Evolutionary conservation across 768 basidiomycete genomes (phyloP).

Genomic region (Rhodosporidiobolus sp.): DNA sequence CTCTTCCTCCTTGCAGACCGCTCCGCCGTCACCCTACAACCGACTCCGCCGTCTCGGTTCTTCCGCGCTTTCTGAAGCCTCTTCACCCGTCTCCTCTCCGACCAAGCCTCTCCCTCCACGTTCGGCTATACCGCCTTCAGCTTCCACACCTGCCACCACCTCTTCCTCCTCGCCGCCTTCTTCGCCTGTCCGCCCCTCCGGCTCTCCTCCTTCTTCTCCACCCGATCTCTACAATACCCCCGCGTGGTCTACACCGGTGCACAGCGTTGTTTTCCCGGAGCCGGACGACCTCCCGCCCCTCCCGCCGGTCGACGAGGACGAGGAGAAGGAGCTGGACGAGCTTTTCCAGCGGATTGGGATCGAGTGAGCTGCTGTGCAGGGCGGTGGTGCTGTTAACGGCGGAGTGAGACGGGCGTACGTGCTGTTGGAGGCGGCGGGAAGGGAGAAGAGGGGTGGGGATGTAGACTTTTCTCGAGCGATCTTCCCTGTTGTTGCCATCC

Average conservation of each 20-base stretch:
- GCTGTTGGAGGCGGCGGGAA: neutral
- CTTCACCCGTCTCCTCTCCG: too few species aligned
- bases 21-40: neutral
- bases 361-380: neutral
- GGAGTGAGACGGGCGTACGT: too few species aligned
- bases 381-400: neutral
- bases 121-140: too few species aligned
- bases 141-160: too few species aligned
- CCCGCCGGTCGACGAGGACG: neutral
- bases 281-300: slow-evolving; percentile 7
- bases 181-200: neutral
- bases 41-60: neutral
- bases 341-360: slow-evolving; percentile 2
- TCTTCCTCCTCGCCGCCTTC: too few species aligned
- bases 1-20: neutral
- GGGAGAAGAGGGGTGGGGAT: neutral
- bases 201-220: neutral
- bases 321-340: slow-evolving; percentile 4
- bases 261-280: neutral
- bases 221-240: neutral
- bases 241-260: too few species aligned
- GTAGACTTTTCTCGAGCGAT: neutral
- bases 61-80: too few species aligned
- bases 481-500: too few species aligned
- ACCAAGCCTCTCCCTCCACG: too few species aligned